Percentiles rank a stretch among this genome's conserved stretches.
These are phyloP conservation scores for Penicillium digitatum DNA, from an alignment of 2,329 filamentous ascomycete genomes.

Conservation along the genomic window DNA sequence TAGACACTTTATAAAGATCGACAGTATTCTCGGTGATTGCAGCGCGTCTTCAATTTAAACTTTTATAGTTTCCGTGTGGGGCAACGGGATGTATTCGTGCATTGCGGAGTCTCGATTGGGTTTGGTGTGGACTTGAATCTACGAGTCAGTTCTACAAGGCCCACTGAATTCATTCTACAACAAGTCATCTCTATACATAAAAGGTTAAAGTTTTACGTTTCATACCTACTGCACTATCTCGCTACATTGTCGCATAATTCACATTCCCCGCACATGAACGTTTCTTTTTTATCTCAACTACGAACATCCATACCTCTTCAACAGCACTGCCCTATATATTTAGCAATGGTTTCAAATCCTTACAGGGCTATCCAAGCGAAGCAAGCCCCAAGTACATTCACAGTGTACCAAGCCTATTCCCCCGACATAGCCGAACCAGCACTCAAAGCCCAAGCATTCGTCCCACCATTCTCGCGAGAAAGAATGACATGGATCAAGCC, in stretches of 20 bases:
- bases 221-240: not conserved
- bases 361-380: constrained; percentile 53
- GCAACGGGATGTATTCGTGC: not conserved
- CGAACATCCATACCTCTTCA: too few species aligned
- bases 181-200: too few species aligned
- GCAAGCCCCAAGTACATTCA: constrained; percentile 52
- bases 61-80: not conserved
- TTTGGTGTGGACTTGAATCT: not conserved
- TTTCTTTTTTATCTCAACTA: too few species aligned
- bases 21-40: not conserved
- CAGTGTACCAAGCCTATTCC: constrained; percentile 61
- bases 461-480: constrained; percentile 49
- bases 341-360: not conserved
- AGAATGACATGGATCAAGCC: constrained; percentile 66
- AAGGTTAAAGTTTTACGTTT: not conserved
- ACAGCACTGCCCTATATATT: not conserved
- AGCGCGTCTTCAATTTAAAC: not conserved
- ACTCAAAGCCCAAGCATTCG: constrained; percentile 50
- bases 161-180: too few species aligned
- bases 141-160: not conserved
- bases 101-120: not conserved
- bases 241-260: too few species aligned
- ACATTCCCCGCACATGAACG: too few species aligned
- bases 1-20: not conserved
- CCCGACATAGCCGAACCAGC: constrained; percentile 52